phyloP scores from a whole-genome alignment of 345 rosid genomes.

The Carallia brachiata region DNA sequence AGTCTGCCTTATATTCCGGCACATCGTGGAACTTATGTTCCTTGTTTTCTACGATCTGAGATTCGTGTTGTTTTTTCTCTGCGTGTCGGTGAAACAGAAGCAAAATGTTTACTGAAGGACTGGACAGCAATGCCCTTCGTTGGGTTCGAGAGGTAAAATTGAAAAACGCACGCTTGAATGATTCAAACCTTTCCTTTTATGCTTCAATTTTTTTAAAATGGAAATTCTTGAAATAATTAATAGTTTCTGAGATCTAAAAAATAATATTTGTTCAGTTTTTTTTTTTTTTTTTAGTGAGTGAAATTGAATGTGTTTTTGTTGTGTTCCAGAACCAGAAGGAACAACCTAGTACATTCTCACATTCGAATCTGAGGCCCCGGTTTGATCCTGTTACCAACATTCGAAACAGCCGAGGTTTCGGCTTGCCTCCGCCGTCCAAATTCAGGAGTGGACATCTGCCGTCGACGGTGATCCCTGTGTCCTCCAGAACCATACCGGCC shows the following conservation, averaged over 20 bases:
- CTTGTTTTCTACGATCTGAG: background rate
- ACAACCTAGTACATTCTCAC: conserved; percentile 18
- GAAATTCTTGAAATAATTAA: background rate
- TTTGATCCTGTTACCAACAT: conserved; percentile 32
- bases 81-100: conserved; percentile 9
- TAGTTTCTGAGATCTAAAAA: background rate
- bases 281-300: background rate
- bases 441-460: conserved; percentile 65
- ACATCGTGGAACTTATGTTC: background rate
- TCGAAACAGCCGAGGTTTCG: conserved; percentile 40
- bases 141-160: conserved; percentile 48
- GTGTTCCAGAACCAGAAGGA: conserved; percentile 33
- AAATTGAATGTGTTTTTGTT: background rate
- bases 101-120: conserved; percentile 52
- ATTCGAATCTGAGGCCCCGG: conserved; percentile 37
- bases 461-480: conserved; percentile 43
- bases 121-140: conserved; percentile 42
- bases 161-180: too few species aligned
- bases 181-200: background rate
- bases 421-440: conserved; percentile 53
- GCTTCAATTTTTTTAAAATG: background rate
- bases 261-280: background rate
- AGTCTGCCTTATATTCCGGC: too few species aligned
- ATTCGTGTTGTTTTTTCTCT: background rate
- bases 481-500: conserved; percentile 37